Percentiles rank a stretch among this genome's conserved stretches.
Evolutionary conservation across 441 rosid genomes (phyloP).

Genomic region (Gossypium davidsonii): DNA sequence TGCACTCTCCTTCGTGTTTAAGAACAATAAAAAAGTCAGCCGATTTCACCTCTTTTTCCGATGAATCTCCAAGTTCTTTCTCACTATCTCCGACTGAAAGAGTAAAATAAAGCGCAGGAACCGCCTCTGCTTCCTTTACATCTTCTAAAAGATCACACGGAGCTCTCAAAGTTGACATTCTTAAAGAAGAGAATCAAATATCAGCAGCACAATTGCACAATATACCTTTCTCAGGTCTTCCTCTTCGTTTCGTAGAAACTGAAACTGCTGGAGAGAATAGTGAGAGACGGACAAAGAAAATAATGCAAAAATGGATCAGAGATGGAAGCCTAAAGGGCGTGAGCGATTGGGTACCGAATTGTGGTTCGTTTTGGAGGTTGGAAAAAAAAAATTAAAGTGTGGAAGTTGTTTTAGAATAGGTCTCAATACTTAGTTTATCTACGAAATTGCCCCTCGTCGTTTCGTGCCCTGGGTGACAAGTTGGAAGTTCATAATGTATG

Average conservation of each 20-base stretch:
- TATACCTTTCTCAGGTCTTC: not conserved
- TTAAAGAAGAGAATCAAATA: not conserved
- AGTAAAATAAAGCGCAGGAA: not conserved
- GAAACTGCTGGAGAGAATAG: not conserved
- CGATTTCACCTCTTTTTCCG: not conserved
- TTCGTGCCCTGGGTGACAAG: too few species aligned
- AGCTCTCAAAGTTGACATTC: not conserved
- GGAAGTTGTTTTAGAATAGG: not conserved
- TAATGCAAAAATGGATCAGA: too few species aligned
- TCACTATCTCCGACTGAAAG: not conserved
- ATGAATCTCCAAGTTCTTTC: not conserved
- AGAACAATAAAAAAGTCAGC: not conserved
- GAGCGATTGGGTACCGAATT: not conserved
- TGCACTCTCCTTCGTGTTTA: not conserved
- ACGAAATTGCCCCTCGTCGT: not conserved
- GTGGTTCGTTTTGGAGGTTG: not conserved
- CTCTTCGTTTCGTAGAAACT: not conserved
- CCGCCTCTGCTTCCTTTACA: not conserved
- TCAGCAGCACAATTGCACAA: not conserved
- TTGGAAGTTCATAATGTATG: too few species aligned
- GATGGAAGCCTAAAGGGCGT: not conserved
- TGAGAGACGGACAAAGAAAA: not conserved
- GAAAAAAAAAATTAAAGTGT: not conserved
- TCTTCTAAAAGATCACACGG: not conserved
- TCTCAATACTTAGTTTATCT: not conserved